Conservation (phyloP, 2,329 filamentous ascomycete species). For the Colletotrichum navitas region DNA sequence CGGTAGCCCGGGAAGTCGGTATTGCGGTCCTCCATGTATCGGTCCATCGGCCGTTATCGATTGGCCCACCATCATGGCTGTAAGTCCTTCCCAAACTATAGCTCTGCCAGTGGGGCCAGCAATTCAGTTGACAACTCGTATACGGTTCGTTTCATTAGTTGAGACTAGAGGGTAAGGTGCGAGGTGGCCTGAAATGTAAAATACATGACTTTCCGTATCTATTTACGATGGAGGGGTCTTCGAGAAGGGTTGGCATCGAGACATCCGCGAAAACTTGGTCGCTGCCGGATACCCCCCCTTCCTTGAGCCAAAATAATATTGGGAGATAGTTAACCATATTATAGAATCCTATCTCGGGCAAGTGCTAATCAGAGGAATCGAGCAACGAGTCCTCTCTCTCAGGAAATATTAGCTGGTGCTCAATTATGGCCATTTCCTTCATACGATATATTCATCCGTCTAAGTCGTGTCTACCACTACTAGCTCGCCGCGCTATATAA, state of each 20-base stretch:
- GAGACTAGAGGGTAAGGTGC: not conserved
- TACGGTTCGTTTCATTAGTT: not conserved
- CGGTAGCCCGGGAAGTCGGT: not conserved
- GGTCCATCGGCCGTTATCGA: not conserved
- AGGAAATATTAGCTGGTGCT: not conserved
- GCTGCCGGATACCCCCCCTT: not conserved
- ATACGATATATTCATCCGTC: not conserved
- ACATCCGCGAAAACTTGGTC: not conserved
- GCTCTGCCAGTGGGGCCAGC: not conserved
- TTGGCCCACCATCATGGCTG: not conserved
- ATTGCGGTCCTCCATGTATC: not conserved
- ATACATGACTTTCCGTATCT: not conserved
- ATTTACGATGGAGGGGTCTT: not conserved
- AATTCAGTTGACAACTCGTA: not conserved
- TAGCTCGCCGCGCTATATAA: not conserved
- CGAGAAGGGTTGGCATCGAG: not conserved
- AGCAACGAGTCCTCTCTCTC: too few species aligned
- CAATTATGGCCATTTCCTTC: too few species aligned
- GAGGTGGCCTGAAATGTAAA: not conserved
- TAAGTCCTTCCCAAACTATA: not conserved
- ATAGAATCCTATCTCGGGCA: not conserved
- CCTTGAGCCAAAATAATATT: not conserved
- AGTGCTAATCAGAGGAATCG: not conserved
- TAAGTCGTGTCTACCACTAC: not conserved
- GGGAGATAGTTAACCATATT: not conserved